phyloP scores from a whole-genome alignment of 177 flowering plant genomes.

The Vitis hybrid region DNA sequence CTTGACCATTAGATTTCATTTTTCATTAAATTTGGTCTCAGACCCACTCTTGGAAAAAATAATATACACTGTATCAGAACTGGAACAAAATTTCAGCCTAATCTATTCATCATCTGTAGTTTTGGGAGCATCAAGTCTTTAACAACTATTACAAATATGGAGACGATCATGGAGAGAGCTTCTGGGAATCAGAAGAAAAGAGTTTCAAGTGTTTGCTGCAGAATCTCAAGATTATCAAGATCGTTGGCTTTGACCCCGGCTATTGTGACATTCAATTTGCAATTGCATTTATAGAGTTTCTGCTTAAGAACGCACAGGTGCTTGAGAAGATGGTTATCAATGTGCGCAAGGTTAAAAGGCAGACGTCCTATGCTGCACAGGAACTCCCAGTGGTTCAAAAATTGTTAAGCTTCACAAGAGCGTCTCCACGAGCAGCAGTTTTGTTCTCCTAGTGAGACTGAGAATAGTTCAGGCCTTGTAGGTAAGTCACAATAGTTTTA shows the following conservation, averaged over 20 bases:
- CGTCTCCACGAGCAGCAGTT: slow-evolving; percentile 6
- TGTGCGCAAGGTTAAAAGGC: background rate
- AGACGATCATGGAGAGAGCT: background rate
- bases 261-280: too few relatives aligned
- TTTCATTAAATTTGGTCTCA: too few relatives aligned
- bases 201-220: background rate
- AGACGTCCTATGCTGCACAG: background rate
- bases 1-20: background rate
- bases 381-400: background rate
- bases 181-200: background rate
- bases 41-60: too few relatives aligned
- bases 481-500: too few relatives aligned
- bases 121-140: too few relatives aligned
- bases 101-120: too few relatives aligned
- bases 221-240: slow-evolving; percentile 8
- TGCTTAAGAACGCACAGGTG: slow-evolving; percentile 2
- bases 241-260: background rate
- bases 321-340: slow-evolving; percentile 4
- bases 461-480: too few relatives aligned
- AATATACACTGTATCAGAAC: too few relatives aligned
- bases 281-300: too few relatives aligned
- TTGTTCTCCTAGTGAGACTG: background rate
- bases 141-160: too few relatives aligned
- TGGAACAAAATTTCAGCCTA: too few relatives aligned
- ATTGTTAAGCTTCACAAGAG: slow-evolving; percentile 5